Conservation (phyloP, 1,139 yeast species). For the Cylindricascospora bacillispora region DNA sequence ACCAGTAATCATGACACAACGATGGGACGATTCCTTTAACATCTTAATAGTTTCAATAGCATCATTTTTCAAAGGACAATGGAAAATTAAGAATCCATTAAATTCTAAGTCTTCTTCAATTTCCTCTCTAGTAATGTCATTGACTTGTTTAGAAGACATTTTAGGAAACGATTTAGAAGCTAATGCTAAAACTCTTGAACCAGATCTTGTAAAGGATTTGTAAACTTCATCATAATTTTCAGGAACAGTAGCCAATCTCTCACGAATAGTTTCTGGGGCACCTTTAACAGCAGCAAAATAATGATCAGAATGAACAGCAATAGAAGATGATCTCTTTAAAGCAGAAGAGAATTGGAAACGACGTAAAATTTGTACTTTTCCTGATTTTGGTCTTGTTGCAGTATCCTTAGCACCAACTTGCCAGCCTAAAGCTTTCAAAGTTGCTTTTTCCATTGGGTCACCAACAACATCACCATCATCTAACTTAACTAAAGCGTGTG, state of each 20-base stretch:
- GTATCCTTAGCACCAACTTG: constrained; percentile 61
- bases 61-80: constrained; percentile 89
- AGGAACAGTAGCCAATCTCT: constrained; percentile 64
- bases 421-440: constrained; percentile 84
- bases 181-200: constrained; percentile 90
- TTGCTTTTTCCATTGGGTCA: constrained; percentile 98
- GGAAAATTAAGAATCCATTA: constrained; percentile 93
- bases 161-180: constrained; percentile 68
- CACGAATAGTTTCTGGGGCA: constrained; percentile 95
- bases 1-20: constrained; percentile 96
- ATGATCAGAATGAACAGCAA: constrained; percentile 53
- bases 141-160: constrained; percentile 39
- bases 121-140: constrained; percentile 51
- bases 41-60: constrained; percentile 82
- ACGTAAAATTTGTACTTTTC: constrained; percentile 63
- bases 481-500: constrained; percentile 85
- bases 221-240: constrained; percentile 71
- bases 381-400: constrained; percentile 35
- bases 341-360: constrained; percentile 97
- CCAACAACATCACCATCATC: constrained; percentile 98
- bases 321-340: constrained; percentile 84
- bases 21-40: constrained; percentile 92
- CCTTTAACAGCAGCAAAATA: constrained; percentile 86
- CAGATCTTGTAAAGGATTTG: constrained; percentile 86
- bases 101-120: constrained; percentile 66